A percentile compares a stretch with the other conserved stretches of the same genome.
Conservation (phyloP, 2,329 filamentous ascomycete species). For the Fusarium citri region DNA sequence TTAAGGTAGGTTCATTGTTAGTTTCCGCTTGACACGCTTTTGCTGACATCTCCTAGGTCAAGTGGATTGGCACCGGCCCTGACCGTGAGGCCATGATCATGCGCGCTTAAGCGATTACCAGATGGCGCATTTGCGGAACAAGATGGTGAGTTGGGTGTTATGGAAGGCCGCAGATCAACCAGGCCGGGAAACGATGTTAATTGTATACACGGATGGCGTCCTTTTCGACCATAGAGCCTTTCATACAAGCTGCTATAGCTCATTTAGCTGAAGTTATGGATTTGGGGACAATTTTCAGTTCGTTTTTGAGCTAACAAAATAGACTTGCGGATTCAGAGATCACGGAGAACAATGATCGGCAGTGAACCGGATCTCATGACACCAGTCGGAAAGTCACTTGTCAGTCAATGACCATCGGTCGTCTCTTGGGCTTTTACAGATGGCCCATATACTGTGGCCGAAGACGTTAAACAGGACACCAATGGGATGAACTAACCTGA, state of each 20-base stretch:
- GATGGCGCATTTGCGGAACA: neutral
- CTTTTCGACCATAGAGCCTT: neutral
- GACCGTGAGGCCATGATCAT: slow-evolving; percentile 35
- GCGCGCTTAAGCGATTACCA: slow-evolving; percentile 1
- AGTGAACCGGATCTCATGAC: neutral
- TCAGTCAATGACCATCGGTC: neutral
- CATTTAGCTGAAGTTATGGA: neutral
- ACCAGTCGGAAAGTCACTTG: neutral
- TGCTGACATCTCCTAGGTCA: slow-evolving; percentile 10
- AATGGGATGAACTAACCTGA: neutral
- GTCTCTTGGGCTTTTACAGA: neutral
- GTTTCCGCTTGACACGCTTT: neutral
- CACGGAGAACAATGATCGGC: neutral
- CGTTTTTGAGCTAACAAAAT: slow-evolving; percentile 12
- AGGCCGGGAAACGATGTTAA: neutral
- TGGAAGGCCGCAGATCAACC: neutral
- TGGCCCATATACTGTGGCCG: neutral
- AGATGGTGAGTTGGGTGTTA: neutral
- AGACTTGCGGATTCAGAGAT: neutral
- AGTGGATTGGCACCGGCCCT: slow-evolving; percentile 38
- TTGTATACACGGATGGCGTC: neutral
- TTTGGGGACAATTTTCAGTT: slow-evolving; percentile 2
- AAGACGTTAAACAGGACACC: neutral
- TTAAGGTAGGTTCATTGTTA: neutral
- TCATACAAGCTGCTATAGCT: slow-evolving; percentile 5